Conservation (phyloP, 345 rosid species). For the Durio zibethinus region DNA sequence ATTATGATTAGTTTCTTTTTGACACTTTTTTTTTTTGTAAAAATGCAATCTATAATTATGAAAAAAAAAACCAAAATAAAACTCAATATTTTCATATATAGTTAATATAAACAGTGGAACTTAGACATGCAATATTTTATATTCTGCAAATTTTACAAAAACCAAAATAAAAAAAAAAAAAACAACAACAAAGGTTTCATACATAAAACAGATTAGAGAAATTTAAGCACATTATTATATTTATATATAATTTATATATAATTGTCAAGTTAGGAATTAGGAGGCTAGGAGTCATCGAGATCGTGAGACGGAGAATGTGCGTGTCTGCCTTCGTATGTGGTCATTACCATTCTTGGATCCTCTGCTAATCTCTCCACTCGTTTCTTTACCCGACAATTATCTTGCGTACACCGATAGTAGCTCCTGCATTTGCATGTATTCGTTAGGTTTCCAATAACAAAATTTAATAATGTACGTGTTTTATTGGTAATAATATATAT, state of each 20-base stretch:
- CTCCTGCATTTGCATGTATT: conserved; percentile 49
- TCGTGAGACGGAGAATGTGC: conserved; percentile 83
- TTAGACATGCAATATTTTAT: background rate
- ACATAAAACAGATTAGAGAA: background rate
- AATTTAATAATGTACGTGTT: background rate
- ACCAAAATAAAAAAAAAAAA: background rate
- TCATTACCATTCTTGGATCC: conserved; percentile 98
- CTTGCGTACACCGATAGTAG: conserved; percentile 94
- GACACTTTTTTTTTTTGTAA: too few relatives aligned
- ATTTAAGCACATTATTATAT: background rate
- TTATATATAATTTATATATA: background rate
- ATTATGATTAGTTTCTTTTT: too few relatives aligned
- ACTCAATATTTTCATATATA: background rate
- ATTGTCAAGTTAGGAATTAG: conserved; percentile 5
- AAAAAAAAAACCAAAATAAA: too few relatives aligned
- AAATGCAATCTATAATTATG: too few relatives aligned
- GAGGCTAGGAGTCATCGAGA: conserved; percentile 8
- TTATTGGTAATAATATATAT: background rate
- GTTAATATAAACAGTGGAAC: background rate
- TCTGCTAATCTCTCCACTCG: conserved; percentile 97
- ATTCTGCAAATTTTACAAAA: conserved; percentile 3
- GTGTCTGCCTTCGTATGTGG: conserved; percentile 96
- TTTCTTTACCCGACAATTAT: conserved; percentile 90
- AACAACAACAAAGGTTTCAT: background rate
- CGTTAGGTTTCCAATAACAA: background rate